These are phyloP conservation scores for Fusarium longipes DNA, from an alignment of 2,329 filamentous ascomycete genomes.

Conservation along the genomic window DNA sequence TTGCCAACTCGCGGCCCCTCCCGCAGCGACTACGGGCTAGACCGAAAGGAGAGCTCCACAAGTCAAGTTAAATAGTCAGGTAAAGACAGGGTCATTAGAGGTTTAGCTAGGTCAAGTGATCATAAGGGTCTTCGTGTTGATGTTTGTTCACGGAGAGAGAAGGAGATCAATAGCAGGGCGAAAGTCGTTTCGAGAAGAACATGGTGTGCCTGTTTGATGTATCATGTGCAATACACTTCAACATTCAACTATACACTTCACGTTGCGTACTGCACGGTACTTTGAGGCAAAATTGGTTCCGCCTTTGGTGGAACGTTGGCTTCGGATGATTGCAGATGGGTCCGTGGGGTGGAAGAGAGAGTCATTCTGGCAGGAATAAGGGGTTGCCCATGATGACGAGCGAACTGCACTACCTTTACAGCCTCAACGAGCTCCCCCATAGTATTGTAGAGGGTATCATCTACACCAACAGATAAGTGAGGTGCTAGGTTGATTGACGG, in stretches of 20 bases:
- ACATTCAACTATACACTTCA: too few relatives aligned
- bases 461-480: too few relatives aligned
- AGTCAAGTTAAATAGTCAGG: conserved; percentile 6
- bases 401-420: background rate
- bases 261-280: background rate
- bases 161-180: too few relatives aligned
- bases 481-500: background rate
- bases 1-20: conserved; percentile 40
- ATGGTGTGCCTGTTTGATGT: background rate
- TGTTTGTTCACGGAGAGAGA: background rate
- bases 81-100: conserved; percentile 15
- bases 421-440: background rate
- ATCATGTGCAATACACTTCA: background rate
- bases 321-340: conserved; percentile 39
- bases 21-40: conserved; percentile 34
- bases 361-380: conserved; percentile 21
- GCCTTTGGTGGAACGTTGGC: conserved; percentile 36
- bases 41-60: conserved; percentile 41
- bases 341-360: conserved; percentile 25
- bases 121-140: conserved; percentile 7
- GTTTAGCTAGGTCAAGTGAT: conserved; percentile 19
- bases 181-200: background rate
- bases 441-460: too few relatives aligned
- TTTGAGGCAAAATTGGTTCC: conserved; percentile 42
- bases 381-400: background rate